These are phyloP conservation scores for Rutstroemia sydowiana DNA, from an alignment of 2,329 filamentous ascomycete species.

Conservation along the genomic window DNA sequence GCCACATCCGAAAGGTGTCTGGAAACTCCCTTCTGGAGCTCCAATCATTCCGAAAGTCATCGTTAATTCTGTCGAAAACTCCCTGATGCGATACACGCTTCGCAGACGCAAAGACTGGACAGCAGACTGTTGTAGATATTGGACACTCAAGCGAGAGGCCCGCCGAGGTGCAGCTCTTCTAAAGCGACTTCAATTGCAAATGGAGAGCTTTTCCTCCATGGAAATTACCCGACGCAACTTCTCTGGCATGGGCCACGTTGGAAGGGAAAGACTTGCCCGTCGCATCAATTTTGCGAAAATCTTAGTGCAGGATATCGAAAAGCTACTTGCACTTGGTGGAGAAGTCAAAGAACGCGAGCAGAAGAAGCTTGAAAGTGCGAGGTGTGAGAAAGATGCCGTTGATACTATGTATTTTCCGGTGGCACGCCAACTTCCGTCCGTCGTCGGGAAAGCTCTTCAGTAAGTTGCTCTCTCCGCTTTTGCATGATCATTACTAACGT, in stretches of 20 bases:
- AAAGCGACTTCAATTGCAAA: slow-evolving; percentile 86
- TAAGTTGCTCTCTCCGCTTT: slow-evolving; percentile 44
- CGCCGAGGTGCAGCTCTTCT: slow-evolving; percentile 84
- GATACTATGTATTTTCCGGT: slow-evolving; percentile 91
- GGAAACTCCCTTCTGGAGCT: slow-evolving; percentile 90
- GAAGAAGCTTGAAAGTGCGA: slow-evolving; percentile 68
- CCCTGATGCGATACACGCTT: slow-evolving; percentile 74
- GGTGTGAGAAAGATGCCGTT: slow-evolving; percentile 71
- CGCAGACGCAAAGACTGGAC: slow-evolving; percentile 88
- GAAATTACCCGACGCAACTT: slow-evolving; percentile 94
- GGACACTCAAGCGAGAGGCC: slow-evolving; percentile 93
- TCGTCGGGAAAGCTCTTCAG: slow-evolving; percentile 73
- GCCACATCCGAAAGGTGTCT: slow-evolving; percentile 59
- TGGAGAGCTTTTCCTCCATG: slow-evolving; percentile 96
- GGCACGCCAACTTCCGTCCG: slow-evolving; percentile 64
- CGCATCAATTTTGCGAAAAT: slow-evolving; percentile 83
- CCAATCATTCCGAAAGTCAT: slow-evolving; percentile 88
- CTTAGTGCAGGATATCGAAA: slow-evolving; percentile 69
- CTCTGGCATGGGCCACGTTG: slow-evolving; percentile 83
- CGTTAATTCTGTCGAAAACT: slow-evolving; percentile 76
- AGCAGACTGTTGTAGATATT: slow-evolving; percentile 90
- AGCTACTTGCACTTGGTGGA: slow-evolving; percentile 62
- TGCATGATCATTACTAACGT: slow-evolving; percentile 33
- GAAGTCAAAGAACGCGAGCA: slow-evolving; percentile 69
- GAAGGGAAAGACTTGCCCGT: slow-evolving; percentile 67